Evolutionary conservation across 805 yeast genomes (phyloP).

Genomic region (Suhomyces kilbournensis): DNA sequence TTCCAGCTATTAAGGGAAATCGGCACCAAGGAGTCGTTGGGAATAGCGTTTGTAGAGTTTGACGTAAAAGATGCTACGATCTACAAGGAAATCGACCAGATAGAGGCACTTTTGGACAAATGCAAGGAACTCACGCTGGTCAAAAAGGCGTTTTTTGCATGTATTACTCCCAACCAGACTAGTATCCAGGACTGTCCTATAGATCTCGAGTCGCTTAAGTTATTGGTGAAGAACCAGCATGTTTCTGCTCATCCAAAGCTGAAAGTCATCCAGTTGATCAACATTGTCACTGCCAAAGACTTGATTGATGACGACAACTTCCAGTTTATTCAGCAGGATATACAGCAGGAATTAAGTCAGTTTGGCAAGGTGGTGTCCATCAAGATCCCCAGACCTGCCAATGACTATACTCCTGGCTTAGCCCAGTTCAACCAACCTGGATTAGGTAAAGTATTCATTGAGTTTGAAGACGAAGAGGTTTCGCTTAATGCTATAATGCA

Average conservation of each 20-base stretch:
- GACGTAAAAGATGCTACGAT: constrained; percentile 17
- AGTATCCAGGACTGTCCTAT: constrained; percentile 36
- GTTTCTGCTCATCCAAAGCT: constrained; percentile 38
- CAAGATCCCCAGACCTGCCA: constrained; percentile 61
- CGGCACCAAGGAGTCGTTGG: constrained; percentile 50
- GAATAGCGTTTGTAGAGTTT: constrained; percentile 56
- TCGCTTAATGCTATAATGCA: constrained; percentile 57
- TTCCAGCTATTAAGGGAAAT: constrained; percentile 47
- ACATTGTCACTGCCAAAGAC: constrained; percentile 64
- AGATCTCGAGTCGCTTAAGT: constrained; percentile 36
- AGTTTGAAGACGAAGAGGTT: constrained; percentile 50
- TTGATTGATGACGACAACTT: constrained; percentile 48
- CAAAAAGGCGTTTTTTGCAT: constrained; percentile 29
- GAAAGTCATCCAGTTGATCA: constrained; percentile 63
- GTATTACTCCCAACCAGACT: constrained; percentile 27
- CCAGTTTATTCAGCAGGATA: constrained; percentile 50
- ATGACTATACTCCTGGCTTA: constrained; percentile 43
- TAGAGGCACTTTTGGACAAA: constrained; percentile 12
- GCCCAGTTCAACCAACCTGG: constrained; percentile 47
- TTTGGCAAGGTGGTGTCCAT: constrained; percentile 53
- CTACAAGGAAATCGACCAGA: constrained; percentile 11
- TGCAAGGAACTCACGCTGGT: constrained; percentile 15
- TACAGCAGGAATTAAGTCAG: constrained; percentile 47
- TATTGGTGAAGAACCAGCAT: constrained; percentile 35
- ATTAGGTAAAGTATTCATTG: constrained; percentile 69